Conservation (phyloP, 352 stramenopile species). For the Sclerospora graminicola region DNA sequence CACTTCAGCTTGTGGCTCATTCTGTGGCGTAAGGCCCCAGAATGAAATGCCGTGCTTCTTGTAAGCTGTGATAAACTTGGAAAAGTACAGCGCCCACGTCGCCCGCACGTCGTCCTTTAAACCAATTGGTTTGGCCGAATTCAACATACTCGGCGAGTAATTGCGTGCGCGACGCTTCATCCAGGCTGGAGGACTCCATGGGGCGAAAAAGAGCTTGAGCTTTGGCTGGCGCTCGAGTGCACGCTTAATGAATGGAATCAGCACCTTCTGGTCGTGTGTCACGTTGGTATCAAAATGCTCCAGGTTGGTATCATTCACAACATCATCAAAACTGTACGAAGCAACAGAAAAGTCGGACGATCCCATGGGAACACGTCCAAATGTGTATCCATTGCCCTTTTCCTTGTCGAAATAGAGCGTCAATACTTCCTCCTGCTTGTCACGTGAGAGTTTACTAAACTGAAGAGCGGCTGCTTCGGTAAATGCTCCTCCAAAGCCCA, state of each 20-base stretch:
- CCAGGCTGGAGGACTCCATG: conserved; percentile 1
- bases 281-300: conserved; percentile 71
- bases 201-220: conserved; percentile 58
- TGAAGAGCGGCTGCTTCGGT: conserved; percentile 86
- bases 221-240: conserved; percentile 39
- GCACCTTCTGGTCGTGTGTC: conserved; percentile 56
- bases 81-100: conserved; percentile 87
- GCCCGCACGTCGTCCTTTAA: conserved; percentile 37
- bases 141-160: conserved; percentile 56
- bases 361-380: conserved; percentile 87
- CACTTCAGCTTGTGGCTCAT: conserved; percentile 76
- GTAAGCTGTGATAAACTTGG: conserved; percentile 88
- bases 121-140: conserved; percentile 38
- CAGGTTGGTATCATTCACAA: conserved; percentile 54
- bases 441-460: conserved; percentile 65
- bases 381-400: conserved; percentile 72
- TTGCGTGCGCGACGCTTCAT: not conserved
- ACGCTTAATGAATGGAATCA: conserved; percentile 81
- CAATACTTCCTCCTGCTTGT: conserved; percentile 78
- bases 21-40: conserved; percentile 87
- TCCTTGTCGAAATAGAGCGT: conserved; percentile 82
- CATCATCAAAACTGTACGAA: conserved; percentile 86
- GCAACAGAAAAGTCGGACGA: conserved; percentile 82
- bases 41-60: conserved; percentile 72
- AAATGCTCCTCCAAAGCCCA: conserved; percentile 88